Conservation (phyloP, 257 asterid genomes). For the Plantago ovata region DNA sequence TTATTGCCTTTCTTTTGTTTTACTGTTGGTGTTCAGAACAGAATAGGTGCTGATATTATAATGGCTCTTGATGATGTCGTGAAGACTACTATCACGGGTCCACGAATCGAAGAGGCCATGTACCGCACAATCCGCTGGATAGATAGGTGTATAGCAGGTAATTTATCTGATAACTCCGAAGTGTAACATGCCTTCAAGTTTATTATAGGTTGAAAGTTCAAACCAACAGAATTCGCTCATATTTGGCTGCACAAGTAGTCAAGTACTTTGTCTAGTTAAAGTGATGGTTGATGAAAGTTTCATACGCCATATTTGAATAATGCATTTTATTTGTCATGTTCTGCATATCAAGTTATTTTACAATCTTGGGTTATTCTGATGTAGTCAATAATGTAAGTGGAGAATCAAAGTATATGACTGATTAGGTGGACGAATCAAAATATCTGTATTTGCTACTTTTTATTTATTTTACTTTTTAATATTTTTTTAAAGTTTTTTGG, state of each 20-base stretch:
- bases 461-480: no score
- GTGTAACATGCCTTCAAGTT: background rate
- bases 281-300: no score
- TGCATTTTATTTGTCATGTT: no score
- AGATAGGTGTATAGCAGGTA: slow-evolving; percentile 97
- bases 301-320: no score
- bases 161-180: slow-evolving; percentile 10
- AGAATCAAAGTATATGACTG: background rate
- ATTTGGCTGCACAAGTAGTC: no score
- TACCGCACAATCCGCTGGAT: slow-evolving; percentile 99
- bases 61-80: slow-evolving; percentile 99
- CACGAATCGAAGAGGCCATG: slow-evolving; percentile 97
- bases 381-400: no score
- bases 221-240: slow-evolving; percentile 1
- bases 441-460: slow-evolving; percentile 13
- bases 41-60: slow-evolving; percentile 97
- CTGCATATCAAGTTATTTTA: no score
- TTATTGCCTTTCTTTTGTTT: background rate
- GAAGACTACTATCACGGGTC: slow-evolving; percentile 92
- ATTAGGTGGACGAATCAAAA: no score
- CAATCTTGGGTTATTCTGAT: no score
- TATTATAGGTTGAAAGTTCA: background rate
- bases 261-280: no score
- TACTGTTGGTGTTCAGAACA: slow-evolving; percentile 49
- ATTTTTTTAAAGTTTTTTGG: no score